phyloP scores from a whole-genome alignment of 768 basidiomycete species.

The Guyanaporus albipodus region DNA sequence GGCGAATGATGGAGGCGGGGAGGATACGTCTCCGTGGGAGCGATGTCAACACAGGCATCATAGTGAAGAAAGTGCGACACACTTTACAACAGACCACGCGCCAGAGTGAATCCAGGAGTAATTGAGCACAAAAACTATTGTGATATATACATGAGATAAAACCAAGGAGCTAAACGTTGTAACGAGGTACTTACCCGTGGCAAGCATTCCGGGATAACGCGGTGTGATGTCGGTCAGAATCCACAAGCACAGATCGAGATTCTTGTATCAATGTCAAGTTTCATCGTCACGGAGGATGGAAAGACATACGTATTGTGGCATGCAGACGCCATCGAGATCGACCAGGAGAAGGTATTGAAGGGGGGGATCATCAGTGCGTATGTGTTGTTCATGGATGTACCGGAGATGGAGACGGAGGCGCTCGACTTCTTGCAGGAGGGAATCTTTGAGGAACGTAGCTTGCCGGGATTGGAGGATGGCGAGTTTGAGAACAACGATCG shows the following conservation, averaged over 20 bases:
- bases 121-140: constrained; percentile 64
- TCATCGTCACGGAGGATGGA: constrained; percentile 1
- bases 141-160: background rate
- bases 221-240: constrained; percentile 62
- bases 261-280: constrained; percentile 33
- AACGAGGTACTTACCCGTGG: constrained; percentile 47
- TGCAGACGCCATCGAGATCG: constrained; percentile 55
- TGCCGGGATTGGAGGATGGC: constrained; percentile 37
- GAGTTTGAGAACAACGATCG: constrained; percentile 55
- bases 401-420: constrained; percentile 54
- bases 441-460: constrained; percentile 39
- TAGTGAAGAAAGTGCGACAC: constrained; percentile 24
- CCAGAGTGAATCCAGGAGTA: constrained; percentile 72
- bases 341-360: constrained; percentile 67
- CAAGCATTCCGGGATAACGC: constrained; percentile 72
- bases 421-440: constrained; percentile 51
- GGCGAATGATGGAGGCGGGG: constrained; percentile 53
- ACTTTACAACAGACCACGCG: constrained; percentile 66
- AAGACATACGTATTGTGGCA: constrained; percentile 53
- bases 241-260: constrained; percentile 61
- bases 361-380: constrained; percentile 34
- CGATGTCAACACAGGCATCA: constrained; percentile 5
- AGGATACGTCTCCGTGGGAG: constrained; percentile 48
- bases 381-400: constrained; percentile 38
- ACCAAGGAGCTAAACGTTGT: constrained; percentile 2